These are phyloP conservation scores for Aureobasidium subglaciale DNA, from an alignment of 2,329 filamentous ascomycete genomes.

Conservation along the genomic window DNA sequence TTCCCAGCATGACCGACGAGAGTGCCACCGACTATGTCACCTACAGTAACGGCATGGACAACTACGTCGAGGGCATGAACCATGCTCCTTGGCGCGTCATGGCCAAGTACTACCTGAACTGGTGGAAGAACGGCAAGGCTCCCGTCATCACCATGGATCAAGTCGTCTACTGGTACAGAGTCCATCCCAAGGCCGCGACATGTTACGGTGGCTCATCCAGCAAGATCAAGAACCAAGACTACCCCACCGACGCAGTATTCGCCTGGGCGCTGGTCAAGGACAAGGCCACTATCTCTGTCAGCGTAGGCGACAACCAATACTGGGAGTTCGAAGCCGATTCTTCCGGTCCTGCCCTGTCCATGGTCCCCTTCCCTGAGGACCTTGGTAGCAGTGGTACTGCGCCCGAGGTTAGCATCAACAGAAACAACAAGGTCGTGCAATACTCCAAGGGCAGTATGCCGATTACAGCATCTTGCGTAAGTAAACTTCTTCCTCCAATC, in stretches of 20 bases:
- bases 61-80: slow-evolving; percentile 31
- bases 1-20: slow-evolving; percentile 23
- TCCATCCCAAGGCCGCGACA: slow-evolving; percentile 29
- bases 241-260: slow-evolving; percentile 31
- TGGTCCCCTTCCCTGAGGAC: slow-evolving; percentile 29
- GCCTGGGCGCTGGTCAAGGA: slow-evolving; percentile 31
- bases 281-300: slow-evolving; percentile 27
- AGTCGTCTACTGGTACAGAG: slow-evolving; percentile 34
- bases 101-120: slow-evolving; percentile 32
- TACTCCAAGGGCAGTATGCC: slow-evolving; percentile 22
- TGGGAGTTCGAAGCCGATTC: slow-evolving; percentile 28
- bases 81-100: slow-evolving; percentile 34
- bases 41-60: slow-evolving; percentile 26
- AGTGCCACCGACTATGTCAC: slow-evolving; percentile 27
- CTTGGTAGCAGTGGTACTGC: slow-evolving; percentile 23
- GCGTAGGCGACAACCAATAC: slow-evolving; percentile 28
- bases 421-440: slow-evolving; percentile 23
- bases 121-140: slow-evolving; percentile 30
- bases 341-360: slow-evolving; percentile 26
- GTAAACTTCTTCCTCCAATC: background rate
- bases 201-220: slow-evolving; percentile 27
- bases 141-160: slow-evolving; percentile 30
- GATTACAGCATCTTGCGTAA: slow-evolving; percentile 24
- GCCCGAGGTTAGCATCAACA: slow-evolving; percentile 28
- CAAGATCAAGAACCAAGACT: slow-evolving; percentile 28